A percentile compares a stretch with the other conserved stretches of the same genome.
Evolutionary conservation across 495 filamentous ascomycete genomes (phyloP).

Genomic region (Penicillium lividum): DNA sequence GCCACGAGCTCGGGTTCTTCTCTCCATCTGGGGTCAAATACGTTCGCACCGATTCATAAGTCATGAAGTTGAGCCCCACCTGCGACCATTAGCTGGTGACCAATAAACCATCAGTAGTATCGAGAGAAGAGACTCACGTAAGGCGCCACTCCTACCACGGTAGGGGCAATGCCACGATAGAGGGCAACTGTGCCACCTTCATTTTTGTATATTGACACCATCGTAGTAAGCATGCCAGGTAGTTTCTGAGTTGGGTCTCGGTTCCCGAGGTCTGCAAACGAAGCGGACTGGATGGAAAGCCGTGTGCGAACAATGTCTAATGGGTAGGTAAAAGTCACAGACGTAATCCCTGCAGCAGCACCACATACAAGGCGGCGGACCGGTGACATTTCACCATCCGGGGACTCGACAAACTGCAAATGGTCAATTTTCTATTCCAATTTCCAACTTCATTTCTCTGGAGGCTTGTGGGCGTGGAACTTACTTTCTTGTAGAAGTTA

Average conservation of each 20-base stretch:
- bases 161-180: constrained; percentile 91
- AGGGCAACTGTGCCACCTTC: constrained; percentile 84
- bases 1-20: constrained; percentile 71
- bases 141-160: constrained; percentile 91
- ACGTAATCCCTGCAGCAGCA: constrained; percentile 89
- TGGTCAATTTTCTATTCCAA: background rate
- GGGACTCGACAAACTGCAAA: constrained; percentile 73
- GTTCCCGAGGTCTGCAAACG: constrained; percentile 73
- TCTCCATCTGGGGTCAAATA: constrained; percentile 87
- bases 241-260: constrained; percentile 54
- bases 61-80: constrained; percentile 98
- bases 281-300: constrained; percentile 93
- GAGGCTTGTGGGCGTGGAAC: constrained; percentile 23
- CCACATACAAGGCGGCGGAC: constrained; percentile 77
- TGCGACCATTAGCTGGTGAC: constrained; percentile 31
- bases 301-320: constrained; percentile 96
- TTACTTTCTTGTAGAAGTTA: constrained; percentile 92
- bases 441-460: background rate
- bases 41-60: constrained; percentile 83
- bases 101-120: background rate
- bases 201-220: constrained; percentile 81
- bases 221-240: constrained; percentile 89
- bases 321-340: constrained; percentile 77
- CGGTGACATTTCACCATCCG: constrained; percentile 67
- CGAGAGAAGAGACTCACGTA: constrained; percentile 63